A percentile compares a stretch with the other conserved stretches of the same genome.
These are phyloP conservation scores for Gloeostereum incarnatum DNA, from an alignment of 768 basidiomycete species.

Conservation along the genomic window DNA sequence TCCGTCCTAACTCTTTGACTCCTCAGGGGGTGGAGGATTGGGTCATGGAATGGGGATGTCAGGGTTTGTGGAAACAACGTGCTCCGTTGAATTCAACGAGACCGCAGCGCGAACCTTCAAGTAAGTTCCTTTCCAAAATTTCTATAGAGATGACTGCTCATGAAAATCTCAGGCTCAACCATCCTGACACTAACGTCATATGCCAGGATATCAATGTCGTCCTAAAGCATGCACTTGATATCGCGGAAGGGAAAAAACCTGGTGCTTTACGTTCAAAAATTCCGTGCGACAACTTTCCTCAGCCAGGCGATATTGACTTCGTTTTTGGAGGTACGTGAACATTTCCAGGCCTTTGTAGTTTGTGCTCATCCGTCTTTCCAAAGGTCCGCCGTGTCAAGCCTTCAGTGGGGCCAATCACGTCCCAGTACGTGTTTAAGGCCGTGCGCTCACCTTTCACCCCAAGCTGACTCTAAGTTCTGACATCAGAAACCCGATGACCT, in stretches of 20 bases:
- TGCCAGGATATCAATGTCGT: constrained; percentile 56
- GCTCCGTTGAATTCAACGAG: constrained; percentile 59
- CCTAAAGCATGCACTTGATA: constrained; percentile 48
- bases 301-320: constrained; percentile 52
- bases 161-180: constrained; percentile 42
- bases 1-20: no score
- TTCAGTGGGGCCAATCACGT: constrained; percentile 58
- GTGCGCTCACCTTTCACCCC: neutral
- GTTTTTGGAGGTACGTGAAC: constrained; percentile 56
- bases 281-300: constrained; percentile 39
- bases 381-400: constrained; percentile 72
- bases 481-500: constrained; percentile 49
- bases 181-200: constrained; percentile 50
- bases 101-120: constrained; percentile 56
- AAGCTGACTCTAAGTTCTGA: constrained; percentile 1
- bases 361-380: constrained; percentile 1
- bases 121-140: constrained; percentile 24
- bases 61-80: constrained; percentile 51
- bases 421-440: constrained; percentile 29
- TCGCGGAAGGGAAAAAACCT: constrained; percentile 28
- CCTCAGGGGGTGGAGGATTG: constrained; percentile 64
- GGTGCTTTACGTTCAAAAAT: constrained; percentile 29
- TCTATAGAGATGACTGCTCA: constrained; percentile 1
- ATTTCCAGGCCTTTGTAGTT: neutral
- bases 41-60: constrained; percentile 59